Evolutionary conservation across 1,139 yeast genomes (phyloP).

Genomic region (Diutina neorugosa): DNA sequence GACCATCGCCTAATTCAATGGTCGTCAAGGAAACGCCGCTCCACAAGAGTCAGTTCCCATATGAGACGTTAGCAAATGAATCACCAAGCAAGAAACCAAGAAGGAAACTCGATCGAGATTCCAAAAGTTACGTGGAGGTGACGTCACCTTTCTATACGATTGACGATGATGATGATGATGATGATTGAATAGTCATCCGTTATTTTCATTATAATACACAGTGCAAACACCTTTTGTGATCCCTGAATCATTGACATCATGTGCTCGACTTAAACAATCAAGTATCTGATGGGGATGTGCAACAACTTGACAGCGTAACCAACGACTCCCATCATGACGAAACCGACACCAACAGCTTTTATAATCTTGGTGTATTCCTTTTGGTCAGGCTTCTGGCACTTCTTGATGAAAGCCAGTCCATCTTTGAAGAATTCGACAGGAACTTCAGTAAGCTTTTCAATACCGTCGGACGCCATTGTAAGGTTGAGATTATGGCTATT

Average conservation of each 20-base stretch:
- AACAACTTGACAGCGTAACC: conserved; percentile 91
- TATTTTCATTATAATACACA: conserved; percentile 1
- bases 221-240: background rate
- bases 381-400: conserved; percentile 87
- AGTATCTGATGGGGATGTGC: conserved; percentile 94
- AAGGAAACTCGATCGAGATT: too few species aligned
- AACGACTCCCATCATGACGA: conserved; percentile 93
- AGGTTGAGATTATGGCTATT: background rate
- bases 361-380: conserved; percentile 82
- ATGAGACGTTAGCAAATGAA: background rate
- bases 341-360: conserved; percentile 94
- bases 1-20: background rate
- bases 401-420: conserved; percentile 76
- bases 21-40: background rate
- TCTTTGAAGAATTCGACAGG: conserved; percentile 88
- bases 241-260: background rate
- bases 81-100: background rate
- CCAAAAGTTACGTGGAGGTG: background rate
- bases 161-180: background rate
- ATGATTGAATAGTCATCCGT: background rate
- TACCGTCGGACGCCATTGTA: conserved; percentile 27
- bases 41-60: background rate
- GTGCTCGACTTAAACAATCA: conserved; percentile 56
- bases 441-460: conserved; percentile 78
- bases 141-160: background rate